Conservation (phyloP, 345 rosid genomes). For the Kandelia obovata region DNA sequence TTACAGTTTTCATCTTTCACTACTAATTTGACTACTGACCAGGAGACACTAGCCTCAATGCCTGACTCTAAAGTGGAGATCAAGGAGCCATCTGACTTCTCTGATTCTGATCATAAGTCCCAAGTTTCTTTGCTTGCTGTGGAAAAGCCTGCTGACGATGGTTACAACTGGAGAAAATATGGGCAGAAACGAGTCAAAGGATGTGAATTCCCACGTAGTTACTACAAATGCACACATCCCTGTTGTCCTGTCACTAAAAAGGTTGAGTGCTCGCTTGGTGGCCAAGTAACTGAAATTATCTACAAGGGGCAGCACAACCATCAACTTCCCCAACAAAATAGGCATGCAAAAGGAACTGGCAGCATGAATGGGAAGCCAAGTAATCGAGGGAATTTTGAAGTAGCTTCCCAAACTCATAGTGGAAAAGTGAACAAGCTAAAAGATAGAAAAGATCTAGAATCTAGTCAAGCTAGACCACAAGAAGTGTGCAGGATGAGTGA, state of each 20-base stretch:
- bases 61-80: slow-evolving; percentile 22
- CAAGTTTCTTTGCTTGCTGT: slow-evolving; percentile 35
- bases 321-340: slow-evolving; percentile 54
- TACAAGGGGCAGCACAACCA: slow-evolving; percentile 87
- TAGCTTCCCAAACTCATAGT: slow-evolving; percentile 31
- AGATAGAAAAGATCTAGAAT: slow-evolving; percentile 56
- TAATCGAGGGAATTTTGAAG: slow-evolving; percentile 26
- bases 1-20: slow-evolving; percentile 28
- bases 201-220: slow-evolving; percentile 76
- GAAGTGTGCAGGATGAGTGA: slow-evolving; percentile 57
- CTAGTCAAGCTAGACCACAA: slow-evolving; percentile 51
- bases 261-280: slow-evolving; percentile 70
- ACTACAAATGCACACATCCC: slow-evolving; percentile 73
- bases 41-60: slow-evolving; percentile 27
- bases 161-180: slow-evolving; percentile 86
- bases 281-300: slow-evolving; percentile 75
- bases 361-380: slow-evolving; percentile 32
- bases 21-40: slow-evolving; percentile 19
- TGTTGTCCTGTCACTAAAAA: slow-evolving; percentile 80
- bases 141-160: slow-evolving; percentile 70
- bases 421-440: slow-evolving; percentile 25
- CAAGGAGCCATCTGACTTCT: slow-evolving; percentile 38
- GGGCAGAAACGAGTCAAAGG: slow-evolving; percentile 93
- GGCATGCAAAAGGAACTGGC: slow-evolving; percentile 47
- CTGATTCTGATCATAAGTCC: slow-evolving; percentile 39